Evolutionary conservation across 306 rosid genomes (phyloP).

Genomic region (Dicorynia guianensis): DNA sequence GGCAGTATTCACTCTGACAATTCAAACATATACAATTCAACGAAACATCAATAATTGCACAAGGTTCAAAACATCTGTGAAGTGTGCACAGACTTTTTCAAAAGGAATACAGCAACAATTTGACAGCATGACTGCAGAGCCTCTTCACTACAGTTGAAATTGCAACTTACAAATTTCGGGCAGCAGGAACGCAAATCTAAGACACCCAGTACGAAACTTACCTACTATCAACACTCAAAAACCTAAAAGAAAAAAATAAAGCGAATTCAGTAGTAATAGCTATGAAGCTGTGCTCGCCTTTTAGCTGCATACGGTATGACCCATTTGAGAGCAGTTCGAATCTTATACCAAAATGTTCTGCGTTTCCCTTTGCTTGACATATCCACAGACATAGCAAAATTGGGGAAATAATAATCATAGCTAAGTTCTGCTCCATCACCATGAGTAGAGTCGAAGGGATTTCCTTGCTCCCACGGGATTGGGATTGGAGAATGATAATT

Average conservation of each 20-base stretch:
- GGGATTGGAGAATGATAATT: slow-evolving; percentile 2
- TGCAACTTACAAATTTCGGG: too few relatives aligned
- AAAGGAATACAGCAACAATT: too few relatives aligned
- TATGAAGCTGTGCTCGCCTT: slow-evolving; percentile 35
- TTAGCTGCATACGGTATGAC: slow-evolving; percentile 23
- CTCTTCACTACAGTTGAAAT: too few relatives aligned
- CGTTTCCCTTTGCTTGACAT: slow-evolving; percentile 24
- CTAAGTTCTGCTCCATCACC: slow-evolving; percentile 30
- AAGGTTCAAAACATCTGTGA: too few relatives aligned
- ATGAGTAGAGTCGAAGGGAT: not conserved
- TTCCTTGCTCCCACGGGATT: slow-evolving; percentile 34
- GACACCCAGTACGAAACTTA: too few relatives aligned
- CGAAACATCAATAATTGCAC: not conserved
- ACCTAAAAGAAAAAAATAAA: not conserved
- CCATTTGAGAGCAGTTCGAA: slow-evolving; percentile 43
- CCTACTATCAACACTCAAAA: too few relatives aligned
- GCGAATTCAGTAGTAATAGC: not conserved
- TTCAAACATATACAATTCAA: not conserved
- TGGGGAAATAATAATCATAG: not conserved
- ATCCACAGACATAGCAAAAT: not conserved
- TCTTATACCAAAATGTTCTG: slow-evolving; percentile 52
- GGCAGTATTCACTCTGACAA: not conserved
- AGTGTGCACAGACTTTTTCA: too few relatives aligned
- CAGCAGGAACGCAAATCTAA: too few relatives aligned
- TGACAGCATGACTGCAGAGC: too few relatives aligned